Evolutionary conservation across 2,329 filamentous ascomycete species (phyloP).

Genomic region (Fusarium bulbicola): DNA sequence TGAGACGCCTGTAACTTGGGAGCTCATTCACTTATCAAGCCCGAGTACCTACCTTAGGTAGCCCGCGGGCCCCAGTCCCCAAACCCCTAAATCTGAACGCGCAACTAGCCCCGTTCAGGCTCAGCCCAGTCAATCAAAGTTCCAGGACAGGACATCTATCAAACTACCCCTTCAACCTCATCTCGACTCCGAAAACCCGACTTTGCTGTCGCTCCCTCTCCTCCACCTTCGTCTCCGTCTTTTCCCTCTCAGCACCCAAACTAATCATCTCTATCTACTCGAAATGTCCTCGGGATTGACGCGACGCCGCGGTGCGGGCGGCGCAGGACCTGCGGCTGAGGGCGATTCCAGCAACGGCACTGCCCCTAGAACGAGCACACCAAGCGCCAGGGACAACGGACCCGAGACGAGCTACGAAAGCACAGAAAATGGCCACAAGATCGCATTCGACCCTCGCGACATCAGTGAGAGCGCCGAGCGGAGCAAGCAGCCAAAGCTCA

Average conservation of each 20-base stretch:
- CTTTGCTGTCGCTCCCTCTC: conserved; percentile 20
- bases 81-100: conserved; percentile 44
- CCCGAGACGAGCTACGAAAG: conserved; percentile 89
- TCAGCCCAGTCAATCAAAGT: conserved; percentile 40
- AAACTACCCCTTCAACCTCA: conserved; percentile 41
- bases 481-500: conserved; percentile 97
- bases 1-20: conserved; percentile 1
- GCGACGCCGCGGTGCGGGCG: conserved; percentile 75
- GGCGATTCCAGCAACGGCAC: conserved; percentile 66
- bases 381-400: conserved; percentile 62
- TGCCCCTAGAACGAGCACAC: conserved; percentile 64
- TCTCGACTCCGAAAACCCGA: conserved; percentile 30
- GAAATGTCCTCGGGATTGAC: conserved; percentile 62
- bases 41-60: background rate
- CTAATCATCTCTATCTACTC: conserved; percentile 11
- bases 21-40: background rate
- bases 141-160: conserved; percentile 32
- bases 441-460: conserved; percentile 95
- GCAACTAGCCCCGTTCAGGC: conserved; percentile 42
- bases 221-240: conserved; percentile 18
- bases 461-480: conserved; percentile 96
- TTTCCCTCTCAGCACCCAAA: conserved; percentile 6
- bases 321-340: conserved; percentile 64
- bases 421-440: conserved; percentile 96
- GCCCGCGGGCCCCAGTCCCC: conserved; percentile 23